Evolutionary conservation across 306 rosid species (phyloP).

Genomic region (Vigna radiata): DNA sequence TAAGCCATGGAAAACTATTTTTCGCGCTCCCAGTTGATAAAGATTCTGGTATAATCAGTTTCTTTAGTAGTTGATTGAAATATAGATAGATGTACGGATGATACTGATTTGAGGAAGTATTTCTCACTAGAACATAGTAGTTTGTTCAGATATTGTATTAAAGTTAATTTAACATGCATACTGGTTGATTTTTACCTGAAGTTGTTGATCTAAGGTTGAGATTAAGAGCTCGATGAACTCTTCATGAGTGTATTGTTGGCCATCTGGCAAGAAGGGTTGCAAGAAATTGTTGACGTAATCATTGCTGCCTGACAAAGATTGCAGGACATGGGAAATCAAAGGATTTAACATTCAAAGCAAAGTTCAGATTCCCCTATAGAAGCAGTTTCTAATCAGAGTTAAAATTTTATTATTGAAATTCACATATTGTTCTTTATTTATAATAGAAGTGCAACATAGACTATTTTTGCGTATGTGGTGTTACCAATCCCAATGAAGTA

Average conservation of each 20-base stretch:
- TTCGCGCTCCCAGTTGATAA: constrained; percentile 72
- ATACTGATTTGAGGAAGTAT: neutral
- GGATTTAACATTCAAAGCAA: constrained; percentile 33
- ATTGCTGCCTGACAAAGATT: constrained; percentile 67
- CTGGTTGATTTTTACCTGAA: constrained; percentile 47
- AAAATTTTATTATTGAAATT: no score
- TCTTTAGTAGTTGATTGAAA: neutral
- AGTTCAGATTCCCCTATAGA: no score
- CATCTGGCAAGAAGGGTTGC: constrained; percentile 81
- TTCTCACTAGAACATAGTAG: neutral
- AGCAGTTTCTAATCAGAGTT: no score
- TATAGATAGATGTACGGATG: neutral
- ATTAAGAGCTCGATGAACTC: constrained; percentile 66
- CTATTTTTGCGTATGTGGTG: neutral
- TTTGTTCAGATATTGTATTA: neutral
- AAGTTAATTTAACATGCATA: no score
- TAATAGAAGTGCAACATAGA: neutral
- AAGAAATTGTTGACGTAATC: constrained; percentile 90
- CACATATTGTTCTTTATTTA: no score
- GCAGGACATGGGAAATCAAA: neutral
- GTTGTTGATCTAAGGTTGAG: constrained; percentile 63
- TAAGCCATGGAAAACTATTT: constrained; percentile 67
- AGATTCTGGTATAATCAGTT: constrained; percentile 51
- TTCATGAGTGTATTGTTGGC: constrained; percentile 83
- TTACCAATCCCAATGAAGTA: constrained; percentile 85